phyloP scores from a whole-genome alignment of 768 basidiomycete species.

The Russula sp. region DNA sequence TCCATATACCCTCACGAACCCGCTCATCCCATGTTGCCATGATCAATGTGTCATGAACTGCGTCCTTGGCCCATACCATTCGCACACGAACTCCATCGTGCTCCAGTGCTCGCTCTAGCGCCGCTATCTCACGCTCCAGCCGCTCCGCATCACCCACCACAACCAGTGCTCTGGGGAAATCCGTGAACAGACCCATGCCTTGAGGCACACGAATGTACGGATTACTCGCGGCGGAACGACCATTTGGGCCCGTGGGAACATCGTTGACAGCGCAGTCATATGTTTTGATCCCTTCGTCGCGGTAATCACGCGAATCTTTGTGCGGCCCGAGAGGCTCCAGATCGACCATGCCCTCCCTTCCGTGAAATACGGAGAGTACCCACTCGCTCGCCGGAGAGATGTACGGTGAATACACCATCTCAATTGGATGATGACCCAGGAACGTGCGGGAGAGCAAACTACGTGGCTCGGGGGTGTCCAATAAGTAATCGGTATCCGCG shows the following conservation, averaged over 20 bases:
- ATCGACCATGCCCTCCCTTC: conserved; percentile 25
- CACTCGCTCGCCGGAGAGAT: conserved; percentile 29
- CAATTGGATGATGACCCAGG: conserved; percentile 35
- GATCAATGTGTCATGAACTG: conserved; percentile 19
- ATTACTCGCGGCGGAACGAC: conserved; percentile 22
- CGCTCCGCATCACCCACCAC: conserved; percentile 47
- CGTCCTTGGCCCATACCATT: conserved; percentile 22
- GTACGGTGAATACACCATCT: conserved; percentile 31
- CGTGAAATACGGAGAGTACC: conserved; percentile 31
- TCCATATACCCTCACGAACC: conserved; percentile 20
- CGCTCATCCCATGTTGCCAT: conserved; percentile 20
- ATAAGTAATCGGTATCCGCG: conserved; percentile 42
- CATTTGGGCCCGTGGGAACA: not conserved
- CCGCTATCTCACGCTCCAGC: conserved; percentile 40
- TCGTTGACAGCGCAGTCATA: conserved; percentile 27
- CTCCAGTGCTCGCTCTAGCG: conserved; percentile 18
- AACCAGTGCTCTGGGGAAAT: conserved; percentile 39
- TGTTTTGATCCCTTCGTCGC: conserved; percentile 20
- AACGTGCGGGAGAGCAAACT: conserved; percentile 47
- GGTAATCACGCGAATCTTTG: conserved; percentile 21
- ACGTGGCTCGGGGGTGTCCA: conserved; percentile 47
- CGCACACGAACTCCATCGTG: conserved; percentile 22
- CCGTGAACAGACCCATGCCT: conserved; percentile 37
- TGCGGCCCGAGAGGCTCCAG: conserved; percentile 26
- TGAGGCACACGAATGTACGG: conserved; percentile 27